Evolutionary conservation across 2,329 filamentous ascomycete species (phyloP).

Genomic region (Furcasterigmium furcatum): DNA sequence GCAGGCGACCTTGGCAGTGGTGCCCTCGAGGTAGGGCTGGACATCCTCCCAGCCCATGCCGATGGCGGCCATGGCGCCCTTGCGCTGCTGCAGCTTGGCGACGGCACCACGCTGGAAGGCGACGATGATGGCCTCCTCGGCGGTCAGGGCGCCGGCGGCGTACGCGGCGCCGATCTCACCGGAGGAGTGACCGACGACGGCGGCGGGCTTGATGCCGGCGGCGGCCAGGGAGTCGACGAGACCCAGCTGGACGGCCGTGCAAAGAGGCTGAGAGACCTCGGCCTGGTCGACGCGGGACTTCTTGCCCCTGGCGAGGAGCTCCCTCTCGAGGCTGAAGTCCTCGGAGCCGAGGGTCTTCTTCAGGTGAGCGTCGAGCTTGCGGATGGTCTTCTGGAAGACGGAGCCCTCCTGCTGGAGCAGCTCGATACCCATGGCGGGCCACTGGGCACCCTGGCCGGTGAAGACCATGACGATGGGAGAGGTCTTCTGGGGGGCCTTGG

Average conservation of each 20-base stretch:
- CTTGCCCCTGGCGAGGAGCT: slow-evolving; percentile 11
- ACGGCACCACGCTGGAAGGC: slow-evolving; percentile 34
- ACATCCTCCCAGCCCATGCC: slow-evolving; percentile 27
- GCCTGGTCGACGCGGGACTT: slow-evolving; percentile 13
- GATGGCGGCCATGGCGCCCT: slow-evolving; percentile 32
- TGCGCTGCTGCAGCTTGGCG: slow-evolving; percentile 13
- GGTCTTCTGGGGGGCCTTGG: slow-evolving; percentile 6
- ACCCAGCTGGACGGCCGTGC: slow-evolving; percentile 32
- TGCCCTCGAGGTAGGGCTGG: slow-evolving; percentile 16
- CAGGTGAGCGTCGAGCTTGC: slow-evolving; percentile 9
- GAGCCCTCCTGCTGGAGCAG: slow-evolving; percentile 6
- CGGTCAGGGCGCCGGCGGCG: slow-evolving; percentile 28
- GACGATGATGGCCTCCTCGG: slow-evolving; percentile 29
- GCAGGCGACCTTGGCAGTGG: slow-evolving; percentile 21
- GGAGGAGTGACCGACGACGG: slow-evolving; percentile 36
- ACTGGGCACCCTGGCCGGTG: slow-evolving; percentile 15
- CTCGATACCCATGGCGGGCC: slow-evolving; percentile 12
- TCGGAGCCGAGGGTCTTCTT: slow-evolving; percentile 1
- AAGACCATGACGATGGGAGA: slow-evolving; percentile 9
- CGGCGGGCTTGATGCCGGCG: slow-evolving; percentile 24
- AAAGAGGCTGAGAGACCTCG: slow-evolving; percentile 25
- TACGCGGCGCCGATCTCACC: slow-evolving; percentile 44
- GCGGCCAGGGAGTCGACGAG: slow-evolving; percentile 32
- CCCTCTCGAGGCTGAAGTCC: slow-evolving; percentile 12
- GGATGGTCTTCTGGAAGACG: slow-evolving; percentile 8